These are phyloP conservation scores for Pichia sp. DNA, from an alignment of 1,139 yeast species.

Conservation along the genomic window DNA sequence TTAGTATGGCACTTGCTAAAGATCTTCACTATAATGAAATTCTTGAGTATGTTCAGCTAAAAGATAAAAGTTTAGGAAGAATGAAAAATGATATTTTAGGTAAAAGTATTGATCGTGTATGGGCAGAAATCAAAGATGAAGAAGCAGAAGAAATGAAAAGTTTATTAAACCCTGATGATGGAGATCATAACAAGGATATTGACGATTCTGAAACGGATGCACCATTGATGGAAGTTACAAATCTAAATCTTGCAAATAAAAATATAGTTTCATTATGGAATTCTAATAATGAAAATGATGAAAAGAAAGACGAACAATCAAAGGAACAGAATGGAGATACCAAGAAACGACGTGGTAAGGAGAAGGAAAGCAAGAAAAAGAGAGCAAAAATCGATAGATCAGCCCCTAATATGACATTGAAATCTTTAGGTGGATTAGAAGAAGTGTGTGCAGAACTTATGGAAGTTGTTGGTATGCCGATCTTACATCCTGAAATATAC, in stretches of 20 bases:
- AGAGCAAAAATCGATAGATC: slow-evolving; percentile 49
- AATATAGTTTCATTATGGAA: slow-evolving; percentile 71
- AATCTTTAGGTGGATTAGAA: slow-evolving; percentile 86
- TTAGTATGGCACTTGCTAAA: slow-evolving; percentile 45
- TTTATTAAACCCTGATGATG: slow-evolving; percentile 4
- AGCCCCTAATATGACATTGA: slow-evolving; percentile 61
- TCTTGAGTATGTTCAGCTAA: slow-evolving; percentile 45
- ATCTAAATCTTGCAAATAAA: slow-evolving; percentile 63
- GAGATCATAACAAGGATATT: slow-evolving; percentile 23
- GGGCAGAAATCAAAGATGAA: slow-evolving; percentile 28
- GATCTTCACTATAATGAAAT: slow-evolving; percentile 48
- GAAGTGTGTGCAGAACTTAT: slow-evolving; percentile 73
- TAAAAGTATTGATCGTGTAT: slow-evolving; percentile 36
- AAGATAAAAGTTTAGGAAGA: slow-evolving; percentile 60
- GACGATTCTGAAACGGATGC: slow-evolving; percentile 30
- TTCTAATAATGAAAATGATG: slow-evolving; percentile 9
- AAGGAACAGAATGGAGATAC: slow-evolving; percentile 17
- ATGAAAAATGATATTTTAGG: slow-evolving; percentile 48
- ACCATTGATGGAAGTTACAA: slow-evolving; percentile 50
- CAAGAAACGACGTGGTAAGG: slow-evolving; percentile 32
- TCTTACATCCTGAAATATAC: slow-evolving; percentile 89
- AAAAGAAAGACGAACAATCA: neutral
- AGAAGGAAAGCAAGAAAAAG: slow-evolving; percentile 27
- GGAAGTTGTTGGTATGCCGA: slow-evolving; percentile 88
- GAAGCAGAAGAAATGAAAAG: slow-evolving; percentile 27